A percentile compares a stretch with the other conserved stretches of the same genome.
Evolutionary conservation across 139 green algal species (phyloP).

Genomic region (Micromonas pusilla): DNA sequence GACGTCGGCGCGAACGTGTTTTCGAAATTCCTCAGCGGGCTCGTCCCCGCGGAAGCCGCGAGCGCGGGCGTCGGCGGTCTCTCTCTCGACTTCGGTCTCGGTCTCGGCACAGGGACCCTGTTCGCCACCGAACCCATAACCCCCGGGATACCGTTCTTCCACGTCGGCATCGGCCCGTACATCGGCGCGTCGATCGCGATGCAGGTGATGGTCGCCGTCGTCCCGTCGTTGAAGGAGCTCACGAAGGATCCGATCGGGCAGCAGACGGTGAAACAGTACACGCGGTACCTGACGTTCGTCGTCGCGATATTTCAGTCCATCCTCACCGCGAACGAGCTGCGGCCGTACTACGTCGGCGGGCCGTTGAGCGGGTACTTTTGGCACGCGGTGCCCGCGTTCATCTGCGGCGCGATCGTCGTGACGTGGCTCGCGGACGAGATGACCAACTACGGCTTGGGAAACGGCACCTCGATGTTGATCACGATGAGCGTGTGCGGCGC

Average conservation of each 20-base stretch:
- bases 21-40: background rate
- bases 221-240: background rate
- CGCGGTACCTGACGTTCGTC: conserved; percentile 5
- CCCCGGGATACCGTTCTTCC: background rate
- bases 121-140: no score
- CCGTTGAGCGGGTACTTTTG: background rate
- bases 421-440: conserved; percentile 15
- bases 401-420: background rate
- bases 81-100: no score
- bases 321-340: background rate
- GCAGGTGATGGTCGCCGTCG: background rate
- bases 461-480: background rate
- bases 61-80: background rate
- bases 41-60: background rate
- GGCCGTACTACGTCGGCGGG: background rate
- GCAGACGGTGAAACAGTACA: conserved; percentile 1
- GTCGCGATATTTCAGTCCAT: background rate
- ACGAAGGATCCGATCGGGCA: conserved; percentile 5
- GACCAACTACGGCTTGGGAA: conserved; percentile 6
- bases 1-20: background rate
- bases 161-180: conserved; percentile 4
- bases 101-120: no score
- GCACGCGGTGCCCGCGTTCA: background rate
- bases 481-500: conserved; percentile 15
- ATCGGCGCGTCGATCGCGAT: background rate